Evolutionary conservation across 768 basidiomycete genomes (phyloP).

Genomic region (Trametes sanguinea): DNA sequence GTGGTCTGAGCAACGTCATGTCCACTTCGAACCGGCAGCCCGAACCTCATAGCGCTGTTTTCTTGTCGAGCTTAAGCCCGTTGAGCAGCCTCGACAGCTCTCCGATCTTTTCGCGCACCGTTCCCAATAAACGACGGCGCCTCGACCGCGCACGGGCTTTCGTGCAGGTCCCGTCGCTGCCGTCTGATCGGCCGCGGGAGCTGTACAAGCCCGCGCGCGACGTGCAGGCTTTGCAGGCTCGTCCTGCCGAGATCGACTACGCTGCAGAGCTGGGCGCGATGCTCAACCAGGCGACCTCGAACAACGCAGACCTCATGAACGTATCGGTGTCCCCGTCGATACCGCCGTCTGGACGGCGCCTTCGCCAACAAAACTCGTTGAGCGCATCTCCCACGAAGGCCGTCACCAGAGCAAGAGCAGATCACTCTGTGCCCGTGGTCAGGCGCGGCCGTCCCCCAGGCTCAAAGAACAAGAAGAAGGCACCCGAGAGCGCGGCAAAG

Average conservation of each 20-base stretch:
- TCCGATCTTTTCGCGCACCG: not conserved
- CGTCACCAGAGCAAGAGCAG: too few relatives aligned
- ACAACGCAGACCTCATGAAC: not conserved
- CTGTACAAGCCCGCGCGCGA: not conserved
- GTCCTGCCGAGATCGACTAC: not conserved
- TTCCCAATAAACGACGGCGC: constrained; percentile 1
- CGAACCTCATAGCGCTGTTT: not conserved
- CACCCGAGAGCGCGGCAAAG: too few relatives aligned
- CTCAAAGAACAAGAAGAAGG: not conserved
- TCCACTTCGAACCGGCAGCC: too few relatives aligned
- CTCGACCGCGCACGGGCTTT: not conserved
- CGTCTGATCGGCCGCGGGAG: not conserved
- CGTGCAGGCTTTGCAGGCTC: not conserved
- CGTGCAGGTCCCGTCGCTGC: constrained; percentile 8
- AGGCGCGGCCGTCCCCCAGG: constrained; percentile 11
- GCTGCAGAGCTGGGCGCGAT: not conserved
- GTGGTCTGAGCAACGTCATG: not conserved
- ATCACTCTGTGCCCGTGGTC: not conserved
- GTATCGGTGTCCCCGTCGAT: not conserved
- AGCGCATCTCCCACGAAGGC: too few relatives aligned
- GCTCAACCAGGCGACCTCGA: not conserved
- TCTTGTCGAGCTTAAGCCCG: not conserved
- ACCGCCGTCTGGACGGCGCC: not conserved
- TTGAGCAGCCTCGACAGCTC: not conserved
- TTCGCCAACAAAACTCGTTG: too few relatives aligned